phyloP scores from a whole-genome alignment of 208 protist species.

The Lotmaria passim region DNA sequence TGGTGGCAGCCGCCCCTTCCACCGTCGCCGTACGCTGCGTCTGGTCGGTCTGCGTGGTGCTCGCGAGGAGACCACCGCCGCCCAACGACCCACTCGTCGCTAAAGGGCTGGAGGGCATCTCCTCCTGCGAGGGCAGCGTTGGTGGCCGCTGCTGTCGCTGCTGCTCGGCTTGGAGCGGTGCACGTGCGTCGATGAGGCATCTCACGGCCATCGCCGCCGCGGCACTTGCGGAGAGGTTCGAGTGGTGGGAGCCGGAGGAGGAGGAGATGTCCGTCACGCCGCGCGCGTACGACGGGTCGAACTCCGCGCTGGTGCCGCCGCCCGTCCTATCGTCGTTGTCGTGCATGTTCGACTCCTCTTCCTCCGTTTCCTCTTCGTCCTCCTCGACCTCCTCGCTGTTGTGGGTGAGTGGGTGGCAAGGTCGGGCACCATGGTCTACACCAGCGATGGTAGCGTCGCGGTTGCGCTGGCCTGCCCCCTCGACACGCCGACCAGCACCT shows the following conservation, averaged over 20 bases:
- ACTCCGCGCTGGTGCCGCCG: conserved; percentile 9
- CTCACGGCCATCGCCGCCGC: neutral
- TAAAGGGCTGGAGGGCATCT: conserved; percentile 1
- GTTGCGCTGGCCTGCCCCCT: too few species aligned
- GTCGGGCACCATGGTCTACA: too few species aligned
- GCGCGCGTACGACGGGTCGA: conserved; percentile 35
- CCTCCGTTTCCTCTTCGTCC: neutral
- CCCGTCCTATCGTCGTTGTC: neutral
- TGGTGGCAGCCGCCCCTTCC: neutral
- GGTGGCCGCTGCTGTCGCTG: neutral
- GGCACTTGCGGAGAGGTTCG: neutral
- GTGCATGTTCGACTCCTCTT: conserved; percentile 1
- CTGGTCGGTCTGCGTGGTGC: conserved; percentile 6
- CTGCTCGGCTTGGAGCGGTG: neutral
- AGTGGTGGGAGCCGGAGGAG: conserved; percentile 14
- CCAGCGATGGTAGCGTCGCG: too few species aligned
- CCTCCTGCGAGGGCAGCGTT: neutral
- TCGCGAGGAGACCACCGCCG: neutral
- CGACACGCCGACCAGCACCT: too few species aligned
- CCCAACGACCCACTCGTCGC: conserved; percentile 5
- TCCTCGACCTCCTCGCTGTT: neutral
- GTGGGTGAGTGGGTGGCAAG: neutral
- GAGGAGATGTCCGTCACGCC: conserved; percentile 29
- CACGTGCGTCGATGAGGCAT: neutral
- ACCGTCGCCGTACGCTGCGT: neutral